Evolutionary conservation across 1,284 basidiomycete genomes (phyloP).

Genomic region (Pseudozyma tsukubaensis): DNA sequence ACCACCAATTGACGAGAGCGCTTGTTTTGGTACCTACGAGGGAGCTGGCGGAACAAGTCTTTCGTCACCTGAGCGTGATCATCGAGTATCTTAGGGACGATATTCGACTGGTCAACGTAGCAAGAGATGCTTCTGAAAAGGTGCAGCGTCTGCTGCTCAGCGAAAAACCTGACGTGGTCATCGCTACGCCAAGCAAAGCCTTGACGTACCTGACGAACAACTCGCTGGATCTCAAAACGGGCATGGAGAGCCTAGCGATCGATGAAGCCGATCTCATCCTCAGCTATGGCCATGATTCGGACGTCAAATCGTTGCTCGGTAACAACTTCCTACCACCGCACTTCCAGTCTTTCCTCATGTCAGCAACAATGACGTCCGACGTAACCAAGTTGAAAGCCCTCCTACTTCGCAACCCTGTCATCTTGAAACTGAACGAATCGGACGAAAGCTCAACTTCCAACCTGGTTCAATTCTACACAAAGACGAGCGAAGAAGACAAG

Average conservation of each 20-base stretch:
- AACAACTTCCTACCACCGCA: conserved; percentile 80
- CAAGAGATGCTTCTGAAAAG: conserved; percentile 74
- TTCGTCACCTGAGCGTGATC: conserved; percentile 77
- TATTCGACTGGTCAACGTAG: conserved; percentile 81
- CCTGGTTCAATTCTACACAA: conserved; percentile 63
- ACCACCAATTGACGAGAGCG: conserved; percentile 77
- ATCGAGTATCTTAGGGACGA: conserved; percentile 79
- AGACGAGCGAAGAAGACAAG: conserved; percentile 86
- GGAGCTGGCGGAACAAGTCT: conserved; percentile 91
- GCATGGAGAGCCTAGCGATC: conserved; percentile 87
- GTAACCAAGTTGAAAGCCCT: conserved; percentile 90
- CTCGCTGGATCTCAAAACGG: conserved; percentile 68
- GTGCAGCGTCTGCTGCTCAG: conserved; percentile 85
- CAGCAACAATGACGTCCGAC: conserved; percentile 96
- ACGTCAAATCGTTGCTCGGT: conserved; percentile 84
- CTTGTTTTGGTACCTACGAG: conserved; percentile 92
- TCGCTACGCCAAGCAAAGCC: conserved; percentile 89
- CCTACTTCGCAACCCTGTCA: conserved; percentile 84
- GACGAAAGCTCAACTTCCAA: conserved; percentile 43
- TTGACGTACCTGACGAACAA: conserved; percentile 83
- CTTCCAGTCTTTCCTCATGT: conserved; percentile 96
- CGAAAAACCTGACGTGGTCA: conserved; percentile 90
- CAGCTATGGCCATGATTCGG: conserved; percentile 93
- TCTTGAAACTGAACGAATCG: conserved; percentile 67
- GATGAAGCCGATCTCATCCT: conserved; percentile 98